Conservation (phyloP, 2,329 filamentous ascomycete genomes). For the Ilyonectria robusta region DNA sequence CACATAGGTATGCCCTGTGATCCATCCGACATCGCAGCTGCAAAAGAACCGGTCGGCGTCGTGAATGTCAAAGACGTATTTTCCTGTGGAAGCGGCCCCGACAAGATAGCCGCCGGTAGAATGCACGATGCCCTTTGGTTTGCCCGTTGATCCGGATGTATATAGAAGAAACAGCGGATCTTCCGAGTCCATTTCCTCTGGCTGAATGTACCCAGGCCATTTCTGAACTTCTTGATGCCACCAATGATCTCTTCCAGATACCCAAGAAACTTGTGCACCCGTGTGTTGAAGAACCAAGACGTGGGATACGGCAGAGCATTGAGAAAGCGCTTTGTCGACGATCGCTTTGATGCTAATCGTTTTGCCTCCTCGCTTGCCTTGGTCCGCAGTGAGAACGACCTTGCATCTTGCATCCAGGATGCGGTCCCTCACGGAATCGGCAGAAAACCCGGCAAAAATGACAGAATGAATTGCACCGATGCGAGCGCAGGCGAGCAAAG, state of each 20-base stretch:
- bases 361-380: conserved; percentile 95
- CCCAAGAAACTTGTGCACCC: conserved; percentile 88
- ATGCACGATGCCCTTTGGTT: conserved; percentile 97
- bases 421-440: conserved; percentile 91
- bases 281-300: conserved; percentile 93
- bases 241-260: conserved; percentile 87
- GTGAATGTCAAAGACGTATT: conserved; percentile 97
- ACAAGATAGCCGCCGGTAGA: conserved; percentile 91
- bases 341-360: conserved; percentile 96
- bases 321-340: conserved; percentile 88
- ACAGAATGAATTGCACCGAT: conserved; percentile 96
- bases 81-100: conserved; percentile 89
- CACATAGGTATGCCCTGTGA: conserved; percentile 96
- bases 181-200: conserved; percentile 88
- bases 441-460: conserved; percentile 94
- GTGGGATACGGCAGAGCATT: conserved; percentile 83
- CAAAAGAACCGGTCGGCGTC: conserved; percentile 92
- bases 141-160: conserved; percentile 94
- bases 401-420: conserved; percentile 88
- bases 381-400: conserved; percentile 92
- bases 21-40: conserved; percentile 96
- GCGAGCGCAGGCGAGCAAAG: conserved; percentile 82
- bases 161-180: conserved; percentile 95
- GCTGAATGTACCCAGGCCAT: conserved; percentile 89
- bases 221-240: conserved; percentile 97